phyloP scores from a whole-genome alignment of 768 basidiomycete species.

The Suillus plorans region DNA sequence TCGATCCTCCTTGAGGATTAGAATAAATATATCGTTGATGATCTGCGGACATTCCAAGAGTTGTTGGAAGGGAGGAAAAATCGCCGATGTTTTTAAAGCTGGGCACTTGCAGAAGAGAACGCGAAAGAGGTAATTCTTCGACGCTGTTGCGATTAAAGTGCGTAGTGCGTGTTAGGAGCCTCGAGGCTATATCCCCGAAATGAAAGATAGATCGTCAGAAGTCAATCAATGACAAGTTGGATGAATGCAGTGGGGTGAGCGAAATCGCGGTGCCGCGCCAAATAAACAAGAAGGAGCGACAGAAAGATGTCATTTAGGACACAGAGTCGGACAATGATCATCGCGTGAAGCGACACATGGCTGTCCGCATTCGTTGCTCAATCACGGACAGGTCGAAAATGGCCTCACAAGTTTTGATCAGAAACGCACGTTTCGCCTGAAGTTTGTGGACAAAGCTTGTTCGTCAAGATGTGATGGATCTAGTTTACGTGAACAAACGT shows the following conservation, averaged over 20 bases:
- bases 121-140: slow-evolving; percentile 27
- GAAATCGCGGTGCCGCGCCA: slow-evolving; percentile 25
- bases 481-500: slow-evolving; percentile 5
- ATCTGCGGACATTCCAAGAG: slow-evolving; percentile 44
- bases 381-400: slow-evolving; percentile 2
- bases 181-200: slow-evolving; percentile 39
- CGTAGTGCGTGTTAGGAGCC: slow-evolving; percentile 31
- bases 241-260: slow-evolving; percentile 32
- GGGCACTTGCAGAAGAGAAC: slow-evolving; percentile 17
- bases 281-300: neutral
- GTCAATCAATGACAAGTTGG: slow-evolving; percentile 33
- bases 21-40: slow-evolving; percentile 55
- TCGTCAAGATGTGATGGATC: slow-evolving; percentile 8
- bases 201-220: slow-evolving; percentile 32
- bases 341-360: neutral
- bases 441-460: slow-evolving; percentile 3
- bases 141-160: slow-evolving; percentile 18
- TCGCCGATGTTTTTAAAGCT: slow-evolving; percentile 15
- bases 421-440: slow-evolving; percentile 1
- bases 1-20: slow-evolving; percentile 40
- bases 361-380: neutral
- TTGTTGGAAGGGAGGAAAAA: slow-evolving; percentile 18
- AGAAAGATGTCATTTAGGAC: neutral
- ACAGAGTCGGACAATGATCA: neutral
- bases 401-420: slow-evolving; percentile 5